Base-by-base conservation (phyloP, 2,329 filamentous ascomycete species). In the Lachnellula cervina region DNA sequence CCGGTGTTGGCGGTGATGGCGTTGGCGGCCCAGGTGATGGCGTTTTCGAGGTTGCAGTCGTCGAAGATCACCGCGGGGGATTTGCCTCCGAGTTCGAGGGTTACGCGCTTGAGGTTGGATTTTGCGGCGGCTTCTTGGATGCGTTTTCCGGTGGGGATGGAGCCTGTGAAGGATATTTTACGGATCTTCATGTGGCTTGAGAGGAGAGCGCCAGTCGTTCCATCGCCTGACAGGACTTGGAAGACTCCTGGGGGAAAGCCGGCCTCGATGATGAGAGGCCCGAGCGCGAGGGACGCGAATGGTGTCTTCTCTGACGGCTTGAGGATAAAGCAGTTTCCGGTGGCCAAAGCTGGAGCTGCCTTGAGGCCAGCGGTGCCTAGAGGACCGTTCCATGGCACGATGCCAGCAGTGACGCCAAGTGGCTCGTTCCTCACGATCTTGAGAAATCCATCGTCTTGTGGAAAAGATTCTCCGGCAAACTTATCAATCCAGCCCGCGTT, bases 1-100 rank as follows among this genome's bases (percentile, higher is more conserved):
- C 87, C 87, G 0, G 83, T 83, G 64, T 89, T 89, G 55, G 82
- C 83, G 74, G 88, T 85, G 77, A 90, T 70, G 13, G 72, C 64
- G 54, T 69, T 68, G 25, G 66, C 66, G 14, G 67, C 66, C 70
- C 71, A 73, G 4, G 56, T 62, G 6, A 68, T 83, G 81, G 54
- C 76, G 78, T 76, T 73, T 4, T 76, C 72, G 9, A 77, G 63
- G 59, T 76, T 69, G 16, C 64, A 66, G 59, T 77, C 75, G 34
- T 75, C 72, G 55, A 77, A 77, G 6, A 77, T 68, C 5, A 77
- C 65, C 1, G 71, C 70, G 0, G 75, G 74, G 8, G 68, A 71
- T 59, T 77, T 77, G 16, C 75, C 75, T 17, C 74, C 74, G 1
- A 75, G 67, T 57, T 76, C 74, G 13, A 76, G 69, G 0, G 71